phyloP scores from a whole-genome alignment of 352 stramenopile genomes.

The Pythium dissotocum region DNA sequence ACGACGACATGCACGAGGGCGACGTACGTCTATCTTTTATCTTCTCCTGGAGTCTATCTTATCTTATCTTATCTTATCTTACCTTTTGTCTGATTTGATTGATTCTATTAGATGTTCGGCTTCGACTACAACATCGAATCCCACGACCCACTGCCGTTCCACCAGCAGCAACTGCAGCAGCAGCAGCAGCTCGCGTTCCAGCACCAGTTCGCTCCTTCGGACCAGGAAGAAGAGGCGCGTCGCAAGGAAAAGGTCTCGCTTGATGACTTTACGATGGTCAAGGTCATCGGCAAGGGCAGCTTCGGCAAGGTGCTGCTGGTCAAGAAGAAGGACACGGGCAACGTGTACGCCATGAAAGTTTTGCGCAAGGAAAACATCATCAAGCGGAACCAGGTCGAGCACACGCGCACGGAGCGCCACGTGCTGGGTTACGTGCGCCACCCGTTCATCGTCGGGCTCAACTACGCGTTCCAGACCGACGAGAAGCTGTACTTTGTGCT shows the following conservation, averaged over 20 bases:
- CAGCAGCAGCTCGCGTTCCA: constrained; percentile 49
- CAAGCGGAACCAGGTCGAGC: constrained; percentile 98
- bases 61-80: not conserved
- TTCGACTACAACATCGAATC: constrained; percentile 75
- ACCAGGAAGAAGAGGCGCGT: constrained; percentile 40
- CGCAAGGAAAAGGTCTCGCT: constrained; percentile 83
- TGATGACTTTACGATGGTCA: constrained; percentile 96
- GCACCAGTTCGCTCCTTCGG: constrained; percentile 37
- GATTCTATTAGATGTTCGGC: constrained; percentile 54
- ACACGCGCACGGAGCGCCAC: constrained; percentile 98
- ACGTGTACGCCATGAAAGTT: constrained; percentile 99
- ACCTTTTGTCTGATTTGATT: not conserved
- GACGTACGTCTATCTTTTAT: constrained; percentile 34
- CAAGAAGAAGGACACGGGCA: constrained; percentile 89
- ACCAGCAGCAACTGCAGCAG: constrained; percentile 50
- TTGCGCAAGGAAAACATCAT: constrained; percentile 99
- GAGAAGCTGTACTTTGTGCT: constrained; percentile 99
- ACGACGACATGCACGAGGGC: constrained; percentile 55
- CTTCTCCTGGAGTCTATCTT: constrained; percentile 6
- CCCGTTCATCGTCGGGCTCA: constrained; percentile 96
- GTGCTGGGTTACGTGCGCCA: constrained; percentile 97
- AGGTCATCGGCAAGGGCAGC: constrained; percentile 95
- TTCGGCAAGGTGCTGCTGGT: constrained; percentile 98
- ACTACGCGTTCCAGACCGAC: constrained; percentile 96
- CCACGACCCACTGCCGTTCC: constrained; percentile 30